These are phyloP conservation scores for Pyrenula massariospora DNA, from an alignment of 495 filamentous ascomycete species.

Conservation along the genomic window DNA sequence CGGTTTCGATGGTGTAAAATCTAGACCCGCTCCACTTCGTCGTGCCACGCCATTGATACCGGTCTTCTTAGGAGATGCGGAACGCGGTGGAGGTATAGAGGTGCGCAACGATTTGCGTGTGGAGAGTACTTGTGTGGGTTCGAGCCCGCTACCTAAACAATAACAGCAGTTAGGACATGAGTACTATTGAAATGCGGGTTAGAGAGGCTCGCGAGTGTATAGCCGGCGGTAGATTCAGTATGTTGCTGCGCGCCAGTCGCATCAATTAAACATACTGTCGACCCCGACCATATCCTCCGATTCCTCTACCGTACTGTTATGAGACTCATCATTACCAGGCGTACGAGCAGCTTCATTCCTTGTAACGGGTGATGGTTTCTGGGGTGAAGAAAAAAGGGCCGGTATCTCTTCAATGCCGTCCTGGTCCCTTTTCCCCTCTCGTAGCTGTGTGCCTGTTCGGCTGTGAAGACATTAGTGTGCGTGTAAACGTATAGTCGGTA, in stretches of 20 bases:
- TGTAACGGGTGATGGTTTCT: slow-evolving; percentile 40
- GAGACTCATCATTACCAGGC: slow-evolving; percentile 1
- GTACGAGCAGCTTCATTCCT: slow-evolving; percentile 17
- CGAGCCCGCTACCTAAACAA: slow-evolving; percentile 31
- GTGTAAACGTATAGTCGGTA: background rate
- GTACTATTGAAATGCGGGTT: background rate
- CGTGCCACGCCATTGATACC: slow-evolving; percentile 14
- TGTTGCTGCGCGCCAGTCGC: background rate
- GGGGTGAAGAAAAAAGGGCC: slow-evolving; percentile 80
- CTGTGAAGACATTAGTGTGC: slow-evolving; percentile 20
- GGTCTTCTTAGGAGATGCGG: slow-evolving; percentile 19
- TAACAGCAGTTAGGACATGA: background rate
- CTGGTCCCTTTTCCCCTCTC: slow-evolving; percentile 78
- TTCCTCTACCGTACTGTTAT: slow-evolving; percentile 18
- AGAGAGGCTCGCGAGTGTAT: background rate
- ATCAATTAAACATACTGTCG: slow-evolving; percentile 20
- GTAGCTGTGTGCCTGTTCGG: slow-evolving; percentile 74
- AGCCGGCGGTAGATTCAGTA: background rate
- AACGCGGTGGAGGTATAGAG: slow-evolving; percentile 19
- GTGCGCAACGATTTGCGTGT: slow-evolving; percentile 11
- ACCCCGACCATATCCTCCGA: slow-evolving; percentile 32
- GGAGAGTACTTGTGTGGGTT: slow-evolving; percentile 23
- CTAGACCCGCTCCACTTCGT: background rate
- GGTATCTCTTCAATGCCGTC: slow-evolving; percentile 82
- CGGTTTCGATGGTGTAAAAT: background rate